phyloP scores from a whole-genome alignment of 2,329 filamentous ascomycete genomes.

The Beauveria rudraprayagi region DNA sequence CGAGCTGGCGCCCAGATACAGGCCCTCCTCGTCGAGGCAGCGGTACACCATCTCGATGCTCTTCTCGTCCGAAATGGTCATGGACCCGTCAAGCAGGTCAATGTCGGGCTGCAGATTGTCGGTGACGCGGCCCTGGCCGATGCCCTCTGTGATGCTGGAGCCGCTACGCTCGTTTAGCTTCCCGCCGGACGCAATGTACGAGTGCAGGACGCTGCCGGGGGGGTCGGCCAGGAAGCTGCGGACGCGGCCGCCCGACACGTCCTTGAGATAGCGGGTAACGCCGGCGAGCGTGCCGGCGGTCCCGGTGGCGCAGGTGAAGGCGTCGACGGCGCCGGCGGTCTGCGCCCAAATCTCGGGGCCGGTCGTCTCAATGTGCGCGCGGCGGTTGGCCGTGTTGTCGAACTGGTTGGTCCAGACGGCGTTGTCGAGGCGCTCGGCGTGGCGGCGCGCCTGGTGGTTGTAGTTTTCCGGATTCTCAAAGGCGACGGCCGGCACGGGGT shows the following conservation, averaged over 20 bases:
- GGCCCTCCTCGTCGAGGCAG: slow-evolving; percentile 88
- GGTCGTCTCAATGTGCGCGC: slow-evolving; percentile 92
- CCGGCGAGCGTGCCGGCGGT: slow-evolving; percentile 90
- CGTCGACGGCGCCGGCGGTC: slow-evolving; percentile 76
- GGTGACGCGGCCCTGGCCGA: slow-evolving; percentile 93
- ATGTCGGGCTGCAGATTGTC: slow-evolving; percentile 87
- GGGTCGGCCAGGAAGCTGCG: slow-evolving; percentile 90
- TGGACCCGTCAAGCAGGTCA: slow-evolving; percentile 70
- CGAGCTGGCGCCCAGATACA: slow-evolving; percentile 91
- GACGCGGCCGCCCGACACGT: slow-evolving; percentile 66
- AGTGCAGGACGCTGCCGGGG: slow-evolving; percentile 86
- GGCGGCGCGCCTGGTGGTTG: slow-evolving; percentile 88
- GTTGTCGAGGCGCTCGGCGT: slow-evolving; percentile 78
- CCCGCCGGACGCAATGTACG: slow-evolving; percentile 80
- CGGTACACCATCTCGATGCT: slow-evolving; percentile 97
- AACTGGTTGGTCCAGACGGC: slow-evolving; percentile 99
- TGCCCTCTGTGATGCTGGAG: slow-evolving; percentile 92
- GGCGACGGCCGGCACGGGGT: slow-evolving; percentile 89
- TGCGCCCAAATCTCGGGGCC: slow-evolving; percentile 97
- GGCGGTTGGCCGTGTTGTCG: slow-evolving; percentile 89
- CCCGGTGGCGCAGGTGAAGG: slow-evolving; percentile 91
- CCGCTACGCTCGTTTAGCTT: slow-evolving; percentile 74
- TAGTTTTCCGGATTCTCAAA: slow-evolving; percentile 96
- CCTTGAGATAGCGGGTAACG: slow-evolving; percentile 81
- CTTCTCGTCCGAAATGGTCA: slow-evolving; percentile 85